Percentiles rank a stretch among this genome's conserved stretches.
phyloP scores from a whole-genome alignment of 495 filamentous ascomycete genomes.

The Podospora comata region DNA sequence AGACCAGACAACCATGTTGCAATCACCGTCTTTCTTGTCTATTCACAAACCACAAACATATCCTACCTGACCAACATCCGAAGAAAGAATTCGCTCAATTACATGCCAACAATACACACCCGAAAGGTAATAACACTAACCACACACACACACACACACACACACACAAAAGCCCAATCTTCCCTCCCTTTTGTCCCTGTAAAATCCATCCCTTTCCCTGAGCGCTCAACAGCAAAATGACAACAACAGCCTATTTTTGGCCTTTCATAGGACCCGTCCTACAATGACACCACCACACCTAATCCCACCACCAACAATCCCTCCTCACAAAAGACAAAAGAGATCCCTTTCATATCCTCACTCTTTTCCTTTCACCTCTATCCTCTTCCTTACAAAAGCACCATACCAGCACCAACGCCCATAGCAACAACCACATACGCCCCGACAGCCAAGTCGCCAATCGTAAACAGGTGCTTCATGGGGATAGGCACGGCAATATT shows the following conservation, averaged over 20 bases:
- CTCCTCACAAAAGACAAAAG: background rate
- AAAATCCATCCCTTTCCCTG: background rate
- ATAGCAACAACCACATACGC: conserved; percentile 65
- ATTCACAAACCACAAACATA: background rate
- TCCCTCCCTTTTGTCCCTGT: background rate
- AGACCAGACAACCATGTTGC: background rate
- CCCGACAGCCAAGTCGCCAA: conserved; percentile 64
- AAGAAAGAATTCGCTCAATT: background rate
- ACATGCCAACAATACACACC: background rate
- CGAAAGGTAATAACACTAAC: background rate
- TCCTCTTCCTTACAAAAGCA: conserved; percentile 60
- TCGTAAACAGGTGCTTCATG: conserved; percentile 53
- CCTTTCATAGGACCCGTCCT: background rate
- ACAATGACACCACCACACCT: background rate
- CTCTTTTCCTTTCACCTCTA: background rate
- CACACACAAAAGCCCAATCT: background rate
- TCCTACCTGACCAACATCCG: background rate
- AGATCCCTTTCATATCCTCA: background rate
- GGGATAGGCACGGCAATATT: conserved; percentile 38
- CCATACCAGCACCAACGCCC: conserved; percentile 68
- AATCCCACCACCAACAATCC: background rate
- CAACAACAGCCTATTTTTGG: background rate
- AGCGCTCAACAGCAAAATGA: background rate
- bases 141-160: background rate
- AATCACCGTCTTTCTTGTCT: background rate